Conservation (phyloP, 257 asterid species). For the Parsonsia alboflavescens region DNA sequence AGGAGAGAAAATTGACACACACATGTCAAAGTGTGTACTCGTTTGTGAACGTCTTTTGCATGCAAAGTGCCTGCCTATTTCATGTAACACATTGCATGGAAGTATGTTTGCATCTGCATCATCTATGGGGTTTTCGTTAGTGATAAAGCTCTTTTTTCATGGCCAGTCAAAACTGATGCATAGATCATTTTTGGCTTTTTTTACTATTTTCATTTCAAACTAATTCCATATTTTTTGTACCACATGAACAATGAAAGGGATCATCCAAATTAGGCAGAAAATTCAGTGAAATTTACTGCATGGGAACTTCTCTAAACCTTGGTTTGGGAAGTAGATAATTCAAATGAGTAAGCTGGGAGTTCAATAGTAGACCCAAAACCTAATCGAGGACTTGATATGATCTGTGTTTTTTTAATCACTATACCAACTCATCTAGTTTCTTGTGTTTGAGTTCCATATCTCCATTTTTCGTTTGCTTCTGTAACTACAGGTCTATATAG, state of each 20-base stretch:
- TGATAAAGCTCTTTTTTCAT: neutral
- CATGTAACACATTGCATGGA: neutral
- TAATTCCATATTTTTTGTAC: neutral
- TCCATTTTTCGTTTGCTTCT: neutral
- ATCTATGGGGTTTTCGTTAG: neutral
- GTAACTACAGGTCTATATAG: neutral
- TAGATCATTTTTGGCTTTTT: neutral
- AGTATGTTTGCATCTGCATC: neutral
- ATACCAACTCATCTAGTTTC: neutral
- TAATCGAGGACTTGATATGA: no score
- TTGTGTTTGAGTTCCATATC: neutral
- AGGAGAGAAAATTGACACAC: neutral
- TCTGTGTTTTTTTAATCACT: neutral
- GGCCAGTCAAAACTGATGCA: neutral
- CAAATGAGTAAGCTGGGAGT: neutral
- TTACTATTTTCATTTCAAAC: neutral
- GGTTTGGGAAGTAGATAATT: neutral
- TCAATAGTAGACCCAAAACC: neutral
- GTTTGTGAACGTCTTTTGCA: neutral
- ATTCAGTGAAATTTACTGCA: neutral
- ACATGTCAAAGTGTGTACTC: neutral
- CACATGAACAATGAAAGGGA: neutral
- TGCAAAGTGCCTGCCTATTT: conserved; percentile 2
- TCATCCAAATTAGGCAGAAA: neutral
- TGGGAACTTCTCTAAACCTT: neutral